phyloP scores from a whole-genome alignment of 2,329 filamentous ascomycete genomes.

The Achaetomium macrosporum region DNA sequence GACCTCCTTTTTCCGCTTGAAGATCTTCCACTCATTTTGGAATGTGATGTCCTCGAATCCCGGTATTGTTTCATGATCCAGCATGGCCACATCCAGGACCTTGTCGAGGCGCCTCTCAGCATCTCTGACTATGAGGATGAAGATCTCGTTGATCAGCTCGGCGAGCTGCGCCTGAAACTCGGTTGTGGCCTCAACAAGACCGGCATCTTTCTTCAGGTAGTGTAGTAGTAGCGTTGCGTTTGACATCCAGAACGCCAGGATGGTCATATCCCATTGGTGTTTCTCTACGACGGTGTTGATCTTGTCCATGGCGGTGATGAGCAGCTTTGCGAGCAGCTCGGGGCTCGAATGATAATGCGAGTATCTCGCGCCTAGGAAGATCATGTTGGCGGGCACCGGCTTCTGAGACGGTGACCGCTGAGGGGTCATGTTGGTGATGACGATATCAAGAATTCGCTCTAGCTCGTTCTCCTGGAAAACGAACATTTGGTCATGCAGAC shows the following conservation, averaged over 20 bases:
- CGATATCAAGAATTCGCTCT: slow-evolving; percentile 84
- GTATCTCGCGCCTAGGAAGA: slow-evolving; percentile 92
- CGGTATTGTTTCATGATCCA: slow-evolving; percentile 96
- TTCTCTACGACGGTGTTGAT: slow-evolving; percentile 96
- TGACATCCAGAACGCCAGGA: slow-evolving; percentile 97
- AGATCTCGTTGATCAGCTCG: slow-evolving; percentile 96
- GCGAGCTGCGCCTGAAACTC: slow-evolving; percentile 91
- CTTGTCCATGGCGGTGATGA: slow-evolving; percentile 85
- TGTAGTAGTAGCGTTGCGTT: slow-evolving; percentile 93
- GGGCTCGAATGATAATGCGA: slow-evolving; percentile 91
- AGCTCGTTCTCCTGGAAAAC: slow-evolving; percentile 96
- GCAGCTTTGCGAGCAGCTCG: slow-evolving; percentile 73
- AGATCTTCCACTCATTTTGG: slow-evolving; percentile 97
- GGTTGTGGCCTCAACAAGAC: slow-evolving; percentile 71
- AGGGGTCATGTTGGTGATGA: slow-evolving; percentile 97
- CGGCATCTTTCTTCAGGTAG: slow-evolving; percentile 90
- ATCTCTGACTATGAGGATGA: slow-evolving; percentile 93
- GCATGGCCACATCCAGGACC: slow-evolving; percentile 84
- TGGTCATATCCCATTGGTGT: slow-evolving; percentile 99
- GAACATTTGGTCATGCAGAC: slow-evolving; percentile 98
- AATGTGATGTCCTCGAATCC: slow-evolving; percentile 96
- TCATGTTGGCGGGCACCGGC: slow-evolving; percentile 92
- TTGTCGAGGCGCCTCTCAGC: slow-evolving; percentile 95
- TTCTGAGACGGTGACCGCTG: slow-evolving; percentile 96
- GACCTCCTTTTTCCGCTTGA: slow-evolving; percentile 83